Evolutionary conservation across 2,329 filamentous ascomycete species (phyloP).

Genomic region (Colletotrichum camelliae): DNA sequence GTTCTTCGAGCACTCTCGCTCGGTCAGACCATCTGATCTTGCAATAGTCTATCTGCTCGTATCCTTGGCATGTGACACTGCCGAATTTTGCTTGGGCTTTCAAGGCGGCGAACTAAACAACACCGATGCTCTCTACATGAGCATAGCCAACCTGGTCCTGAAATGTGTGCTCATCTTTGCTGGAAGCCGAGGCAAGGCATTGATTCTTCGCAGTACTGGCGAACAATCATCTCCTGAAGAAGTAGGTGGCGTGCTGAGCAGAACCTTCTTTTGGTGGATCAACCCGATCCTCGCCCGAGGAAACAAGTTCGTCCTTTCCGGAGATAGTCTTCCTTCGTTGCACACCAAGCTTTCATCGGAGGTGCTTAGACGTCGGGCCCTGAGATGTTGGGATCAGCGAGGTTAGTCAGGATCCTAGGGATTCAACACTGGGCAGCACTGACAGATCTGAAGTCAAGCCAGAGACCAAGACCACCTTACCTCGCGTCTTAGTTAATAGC

Average conservation of each 20-base stretch:
- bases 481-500: background rate
- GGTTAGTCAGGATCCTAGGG: background rate
- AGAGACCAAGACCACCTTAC: background rate
- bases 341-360: background rate
- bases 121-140: background rate
- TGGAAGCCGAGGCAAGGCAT: background rate
- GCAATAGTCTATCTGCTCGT: background rate
- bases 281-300: background rate
- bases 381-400: constrained; percentile 5
- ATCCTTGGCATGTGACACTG: background rate
- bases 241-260: background rate
- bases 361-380: background rate
- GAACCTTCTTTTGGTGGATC: constrained; percentile 7
- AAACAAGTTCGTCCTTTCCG: background rate
- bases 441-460: background rate
- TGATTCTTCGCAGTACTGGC: background rate
- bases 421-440: background rate
- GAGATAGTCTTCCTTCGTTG: background rate
- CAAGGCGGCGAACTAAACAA: background rate
- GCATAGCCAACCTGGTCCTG: background rate
- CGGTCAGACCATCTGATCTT: background rate
- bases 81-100: background rate
- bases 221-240: background rate
- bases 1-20: background rate
- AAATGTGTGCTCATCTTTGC: background rate